Evolutionary conservation across 768 basidiomycete species (phyloP), one percentile per base, ranked within the genome.

Genomic region (Suillus subluteus): DNA sequence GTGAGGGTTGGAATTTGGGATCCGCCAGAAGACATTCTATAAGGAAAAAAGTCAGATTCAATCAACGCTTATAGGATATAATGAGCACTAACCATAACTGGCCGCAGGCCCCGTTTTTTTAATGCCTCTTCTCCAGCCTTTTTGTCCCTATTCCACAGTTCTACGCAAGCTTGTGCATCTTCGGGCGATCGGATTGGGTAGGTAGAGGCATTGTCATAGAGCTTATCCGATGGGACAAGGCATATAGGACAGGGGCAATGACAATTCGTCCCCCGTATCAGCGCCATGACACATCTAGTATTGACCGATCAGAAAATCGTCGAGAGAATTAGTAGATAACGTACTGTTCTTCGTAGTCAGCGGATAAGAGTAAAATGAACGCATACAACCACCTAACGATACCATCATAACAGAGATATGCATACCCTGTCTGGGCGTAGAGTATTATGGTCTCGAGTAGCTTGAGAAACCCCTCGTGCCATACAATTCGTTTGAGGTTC

Each of bases 321-420:
- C 40, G 12, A 12, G 8, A 40, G 8, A 40, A 40, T 8, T 40
- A 40, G 11, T 8, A 40, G 8, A 40, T 4, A 3, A 23, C 78
- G 23, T 75, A 83, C 82, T 79, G 78, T 72, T 84, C 81, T 65
- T 83, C 79, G 67, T 82, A 84, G 50, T 83, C 81, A 37, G 81
- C 75, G 13, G 76, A 78, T 2, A 82, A 63, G 11, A 82, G 79
- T 0, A 80, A 59, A 32, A 83, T 73, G 26, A 77, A 56, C 15
- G 80, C 81, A 62, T 71, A 83, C 0, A 84, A 64, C 15, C 40
- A 67, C 0, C 74, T 76, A 1, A 61, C 4, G 16, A 78, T 67
- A 0, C 63, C 69, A 66, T 81, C 79, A 8, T 71, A 77, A 67
- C 79, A 82, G 18, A 13, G 12, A 18, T 58, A 37, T 21, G 44